These are phyloP conservation scores for Colletotrichum eremochloae DNA, from an alignment of 2,329 filamentous ascomycete species.

Conservation along the genomic window DNA sequence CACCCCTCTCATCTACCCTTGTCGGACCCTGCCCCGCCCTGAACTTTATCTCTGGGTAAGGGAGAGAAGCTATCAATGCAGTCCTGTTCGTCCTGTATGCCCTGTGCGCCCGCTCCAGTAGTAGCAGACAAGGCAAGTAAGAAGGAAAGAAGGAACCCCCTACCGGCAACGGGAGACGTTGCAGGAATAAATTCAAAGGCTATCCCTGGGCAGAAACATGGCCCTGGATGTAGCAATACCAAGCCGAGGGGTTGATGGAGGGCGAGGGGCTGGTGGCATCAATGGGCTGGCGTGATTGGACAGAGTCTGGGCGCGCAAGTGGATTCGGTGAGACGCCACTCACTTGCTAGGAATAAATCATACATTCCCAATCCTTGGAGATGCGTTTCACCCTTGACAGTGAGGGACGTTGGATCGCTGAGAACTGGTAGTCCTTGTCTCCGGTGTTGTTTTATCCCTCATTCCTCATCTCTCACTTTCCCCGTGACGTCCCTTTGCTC, in stretches of 20 bases:
- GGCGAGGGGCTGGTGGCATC: neutral
- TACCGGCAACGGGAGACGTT: neutral
- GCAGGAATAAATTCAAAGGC: neutral
- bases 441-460: slow-evolving; percentile 7
- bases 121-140: no score
- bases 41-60: neutral
- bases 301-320: slow-evolving; percentile 15
- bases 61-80: neutral
- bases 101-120: neutral
- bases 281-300: slow-evolving; percentile 10
- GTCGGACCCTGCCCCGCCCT: neutral
- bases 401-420: slow-evolving; percentile 2
- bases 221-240: neutral
- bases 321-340: slow-evolving; percentile 24
- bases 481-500: neutral
- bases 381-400: slow-evolving; percentile 30
- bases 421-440: neutral
- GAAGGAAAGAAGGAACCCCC: neutral
- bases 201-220: neutral
- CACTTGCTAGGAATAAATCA: slow-evolving; percentile 35
- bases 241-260: slow-evolving; percentile 7
- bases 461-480: slow-evolving; percentile 5
- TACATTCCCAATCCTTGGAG: slow-evolving; percentile 33
- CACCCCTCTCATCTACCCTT: slow-evolving; percentile 9
- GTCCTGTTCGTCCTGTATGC: neutral